phyloP scores from a whole-genome alignment of 805 yeast species.

The Metschnikowia amazonensis region DNA sequence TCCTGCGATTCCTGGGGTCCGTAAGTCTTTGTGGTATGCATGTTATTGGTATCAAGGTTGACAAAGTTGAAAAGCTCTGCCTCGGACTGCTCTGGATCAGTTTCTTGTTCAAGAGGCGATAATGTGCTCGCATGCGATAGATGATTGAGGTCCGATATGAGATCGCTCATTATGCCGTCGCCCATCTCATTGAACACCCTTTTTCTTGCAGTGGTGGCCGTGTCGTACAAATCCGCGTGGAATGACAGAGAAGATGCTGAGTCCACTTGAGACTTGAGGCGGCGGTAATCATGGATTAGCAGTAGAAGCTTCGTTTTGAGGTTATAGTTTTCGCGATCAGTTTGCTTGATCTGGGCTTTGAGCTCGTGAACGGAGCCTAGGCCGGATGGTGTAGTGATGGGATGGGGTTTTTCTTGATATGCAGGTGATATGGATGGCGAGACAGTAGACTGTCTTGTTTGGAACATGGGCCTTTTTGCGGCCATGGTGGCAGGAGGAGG shows the following conservation, averaged over 20 bases:
- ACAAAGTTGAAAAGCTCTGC: constrained; percentile 24
- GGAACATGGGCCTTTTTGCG: neutral
- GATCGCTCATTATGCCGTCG: constrained; percentile 23
- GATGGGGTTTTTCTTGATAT: neutral
- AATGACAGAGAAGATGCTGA: constrained; percentile 7
- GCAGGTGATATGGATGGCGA: neutral
- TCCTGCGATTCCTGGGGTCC: neutral
- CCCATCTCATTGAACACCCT: constrained; percentile 18
- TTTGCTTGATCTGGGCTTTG: constrained; percentile 15
- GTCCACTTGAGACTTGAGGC: constrained; percentile 30
- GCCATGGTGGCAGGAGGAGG: neutral
- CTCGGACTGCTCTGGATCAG: constrained; percentile 5
- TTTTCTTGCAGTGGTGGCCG: constrained; percentile 21
- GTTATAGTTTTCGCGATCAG: constrained; percentile 33
- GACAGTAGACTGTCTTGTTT: constrained; percentile 1
- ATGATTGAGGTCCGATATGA: constrained; percentile 27
- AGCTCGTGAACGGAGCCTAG: constrained; percentile 14
- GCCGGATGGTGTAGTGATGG: neutral
- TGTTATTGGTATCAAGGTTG: constrained; percentile 21
- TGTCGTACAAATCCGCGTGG: constrained; percentile 12
- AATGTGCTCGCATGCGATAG: constrained; percentile 22
- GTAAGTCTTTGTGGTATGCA: constrained; percentile 8
- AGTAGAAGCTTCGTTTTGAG: constrained; percentile 33
- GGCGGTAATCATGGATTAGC: constrained; percentile 40
- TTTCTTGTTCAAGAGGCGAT: constrained; percentile 5